Evolutionary conservation across 2,329 filamentous ascomycete genomes (phyloP), one percentile per base, ranked within the genome.

Genomic region (Ceratocystiopsis brevicomis): DNA sequence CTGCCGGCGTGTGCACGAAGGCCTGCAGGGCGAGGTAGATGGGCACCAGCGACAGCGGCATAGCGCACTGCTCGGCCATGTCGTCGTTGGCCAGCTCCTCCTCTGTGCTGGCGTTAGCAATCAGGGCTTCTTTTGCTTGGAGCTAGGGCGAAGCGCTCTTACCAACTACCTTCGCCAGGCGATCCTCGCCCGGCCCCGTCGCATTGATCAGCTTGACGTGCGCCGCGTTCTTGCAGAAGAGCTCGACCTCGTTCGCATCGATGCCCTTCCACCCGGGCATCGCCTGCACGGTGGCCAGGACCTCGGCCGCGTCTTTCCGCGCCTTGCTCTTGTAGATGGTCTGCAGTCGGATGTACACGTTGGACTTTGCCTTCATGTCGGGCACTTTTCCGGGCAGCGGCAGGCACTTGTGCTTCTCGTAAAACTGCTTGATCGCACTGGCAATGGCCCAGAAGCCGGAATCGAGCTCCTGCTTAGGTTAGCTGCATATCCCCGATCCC

Each of bases 291-390:
- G 61, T 73, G 13, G 67, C 61, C 3, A 85, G 62, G 3, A 96
- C 81, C 58, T 93, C 81, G 30, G 73, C 71, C 14, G 78, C 65
- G 54, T 98, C 90, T 53, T 72, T 65, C 33, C 81, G 76, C 38
- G 90, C 86, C 59, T 94, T 93, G 18, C 67, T 61, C 61, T 93
- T 95, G 72, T 96, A 98, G 47, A 96, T 75, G 53, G 82, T 88
- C 57, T 96, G 90, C 13, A 98, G 69, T 53, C 78, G 69, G 51
- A 98, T 80, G 62, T 98, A 98, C 48, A 92, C 81, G 44, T 70
- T 75, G 4, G 87, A 94, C 56, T 88, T 75, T 3, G 90, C 86
- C 64, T 98, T 98, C 90, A 98, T 98, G 58, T 98, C 90, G 2
- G 92, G 90, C 2, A 98, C 66, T 3, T 80, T 77, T 13, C 90